Percentiles rank a stretch among this genome's conserved stretches.
Conservation (phyloP, 1,284 basidiomycete genomes). For the Xerocomus amazonicus region DNA sequence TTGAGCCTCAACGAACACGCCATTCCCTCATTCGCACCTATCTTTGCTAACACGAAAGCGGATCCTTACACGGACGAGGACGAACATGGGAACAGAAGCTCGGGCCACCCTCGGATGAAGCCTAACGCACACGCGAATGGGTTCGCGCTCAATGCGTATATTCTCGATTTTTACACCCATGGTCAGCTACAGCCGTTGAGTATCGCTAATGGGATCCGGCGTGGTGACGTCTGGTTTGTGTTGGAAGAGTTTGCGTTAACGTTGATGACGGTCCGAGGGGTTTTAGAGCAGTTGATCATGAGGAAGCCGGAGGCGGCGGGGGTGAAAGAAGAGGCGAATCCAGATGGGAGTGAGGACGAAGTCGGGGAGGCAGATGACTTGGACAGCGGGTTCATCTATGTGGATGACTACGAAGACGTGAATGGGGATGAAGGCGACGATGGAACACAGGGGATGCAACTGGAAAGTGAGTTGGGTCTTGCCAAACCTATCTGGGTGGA, state of each 20-base stretch:
- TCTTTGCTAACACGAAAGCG: conserved; percentile 27
- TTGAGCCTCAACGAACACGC: conserved; percentile 54
- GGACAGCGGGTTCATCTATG: conserved; percentile 37
- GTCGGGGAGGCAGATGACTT: conserved; percentile 17
- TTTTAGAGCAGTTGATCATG: conserved; percentile 44
- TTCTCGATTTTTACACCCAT: conserved; percentile 65
- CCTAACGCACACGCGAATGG: not conserved
- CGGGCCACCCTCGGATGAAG: not conserved
- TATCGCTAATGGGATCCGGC: conserved; percentile 52
- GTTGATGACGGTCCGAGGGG: conserved; percentile 44
- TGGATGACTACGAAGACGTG: conserved; percentile 28
- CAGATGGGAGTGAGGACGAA: conserved; percentile 17
- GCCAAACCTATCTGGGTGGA: conserved; percentile 38
- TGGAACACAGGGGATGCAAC: not conserved
- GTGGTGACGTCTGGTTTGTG: conserved; percentile 60
- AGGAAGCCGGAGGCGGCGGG: conserved; percentile 30
- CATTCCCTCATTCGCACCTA: conserved; percentile 51
- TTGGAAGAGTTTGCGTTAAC: conserved; percentile 55
- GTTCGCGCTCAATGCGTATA: conserved; percentile 55
- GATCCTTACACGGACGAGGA: not conserved
- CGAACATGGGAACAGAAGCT: not conserved
- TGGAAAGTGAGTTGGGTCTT: conserved; percentile 19
- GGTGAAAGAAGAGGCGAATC: conserved; percentile 18
- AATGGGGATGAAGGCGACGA: conserved; percentile 13
- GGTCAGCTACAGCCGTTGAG: conserved; percentile 51